These are phyloP conservation scores for Caryopteris hybrid DNA, from an alignment of 305 asterid genomes.

Conservation along the genomic window DNA sequence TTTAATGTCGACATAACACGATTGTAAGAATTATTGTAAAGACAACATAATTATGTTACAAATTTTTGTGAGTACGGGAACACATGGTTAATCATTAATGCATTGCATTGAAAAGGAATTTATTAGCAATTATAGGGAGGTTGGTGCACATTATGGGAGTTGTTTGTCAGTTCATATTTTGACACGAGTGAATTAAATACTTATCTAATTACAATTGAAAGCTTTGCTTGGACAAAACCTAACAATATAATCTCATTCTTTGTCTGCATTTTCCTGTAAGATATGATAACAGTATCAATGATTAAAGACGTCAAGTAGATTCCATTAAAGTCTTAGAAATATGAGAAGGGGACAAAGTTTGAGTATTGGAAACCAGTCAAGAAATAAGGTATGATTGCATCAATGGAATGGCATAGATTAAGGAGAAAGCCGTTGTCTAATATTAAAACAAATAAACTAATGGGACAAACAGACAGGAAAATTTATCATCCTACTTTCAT, in stretches of 20 bases:
- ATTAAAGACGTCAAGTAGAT: neutral
- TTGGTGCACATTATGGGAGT: neutral
- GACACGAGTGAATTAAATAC: neutral
- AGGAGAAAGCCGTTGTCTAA: conserved; percentile 15
- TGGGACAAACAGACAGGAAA: conserved; percentile 17
- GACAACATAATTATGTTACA: no score
- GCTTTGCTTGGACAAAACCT: no score
- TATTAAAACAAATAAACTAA: neutral
- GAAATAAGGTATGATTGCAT: neutral
- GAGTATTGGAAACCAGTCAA: neutral
- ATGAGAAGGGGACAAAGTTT: neutral
- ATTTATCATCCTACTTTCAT: neutral
- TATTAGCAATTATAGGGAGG: conserved; percentile 2
- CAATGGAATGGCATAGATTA: conserved; percentile 18
- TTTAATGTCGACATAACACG: no score
- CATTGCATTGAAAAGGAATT: conserved; percentile 12
- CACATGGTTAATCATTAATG: no score
- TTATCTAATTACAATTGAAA: neutral
- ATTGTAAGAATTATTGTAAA: no score
- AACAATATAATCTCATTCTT: no score
- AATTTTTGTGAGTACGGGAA: no score
- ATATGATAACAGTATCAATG: no score
- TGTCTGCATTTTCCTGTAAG: no score
- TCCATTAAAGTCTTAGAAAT: neutral
- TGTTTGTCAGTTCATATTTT: neutral